Conservation (phyloP, 108 stramenopile species). For the Conticribra weissflogii region DNA sequence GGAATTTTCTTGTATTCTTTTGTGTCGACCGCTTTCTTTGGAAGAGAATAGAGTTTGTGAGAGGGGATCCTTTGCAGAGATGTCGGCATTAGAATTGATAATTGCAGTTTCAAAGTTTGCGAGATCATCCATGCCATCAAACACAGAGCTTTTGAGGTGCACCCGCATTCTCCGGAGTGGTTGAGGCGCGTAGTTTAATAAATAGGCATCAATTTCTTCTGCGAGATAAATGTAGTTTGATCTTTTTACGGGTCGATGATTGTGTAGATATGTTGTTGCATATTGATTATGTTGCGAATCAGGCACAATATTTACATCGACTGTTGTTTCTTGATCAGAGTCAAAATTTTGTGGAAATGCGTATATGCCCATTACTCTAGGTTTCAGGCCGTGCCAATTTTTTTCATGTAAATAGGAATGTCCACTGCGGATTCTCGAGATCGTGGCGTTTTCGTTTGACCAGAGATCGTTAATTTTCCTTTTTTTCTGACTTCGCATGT, state of each 20-base stretch:
- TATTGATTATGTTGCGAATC: not conserved
- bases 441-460: too few species aligned
- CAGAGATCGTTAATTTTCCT: too few species aligned
- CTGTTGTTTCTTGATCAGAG: too few species aligned
- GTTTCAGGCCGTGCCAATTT: too few species aligned
- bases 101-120: not conserved
- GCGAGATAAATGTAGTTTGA: not conserved
- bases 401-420: too few species aligned
- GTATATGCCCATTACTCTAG: too few species aligned
- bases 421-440: too few species aligned
- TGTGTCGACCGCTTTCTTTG: not conserved
- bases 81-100: not conserved
- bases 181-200: not conserved
- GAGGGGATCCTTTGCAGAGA: not conserved
- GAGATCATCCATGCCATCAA: not conserved
- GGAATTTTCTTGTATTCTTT: not conserved
- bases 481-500: too few species aligned
- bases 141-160: not conserved
- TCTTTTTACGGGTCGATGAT: not conserved
- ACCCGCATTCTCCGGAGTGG: not conserved
- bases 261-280: not conserved
- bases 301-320: not conserved
- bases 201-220: not conserved
- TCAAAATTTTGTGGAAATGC: not conserved
- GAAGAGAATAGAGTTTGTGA: not conserved